A percentile compares a stretch with the other conserved stretches of the same genome.
These are phyloP conservation scores for Fusarium pininemorale DNA, from an alignment of 2,329 filamentous ascomycete species.

Conservation along the genomic window DNA sequence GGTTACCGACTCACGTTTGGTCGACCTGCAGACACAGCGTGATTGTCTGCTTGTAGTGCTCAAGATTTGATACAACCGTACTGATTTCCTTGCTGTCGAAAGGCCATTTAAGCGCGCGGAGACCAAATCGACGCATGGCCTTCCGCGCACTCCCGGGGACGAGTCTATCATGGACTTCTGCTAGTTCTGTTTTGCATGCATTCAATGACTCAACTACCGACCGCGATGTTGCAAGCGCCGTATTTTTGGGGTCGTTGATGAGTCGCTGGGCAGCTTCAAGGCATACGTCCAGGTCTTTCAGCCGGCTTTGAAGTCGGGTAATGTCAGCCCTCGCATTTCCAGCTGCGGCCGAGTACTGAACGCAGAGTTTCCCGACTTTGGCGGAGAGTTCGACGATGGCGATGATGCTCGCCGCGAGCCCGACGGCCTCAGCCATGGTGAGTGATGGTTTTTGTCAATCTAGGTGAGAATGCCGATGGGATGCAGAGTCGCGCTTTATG, in stretches of 20 bases:
- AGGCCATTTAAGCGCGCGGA: neutral
- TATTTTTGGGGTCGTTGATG: neutral
- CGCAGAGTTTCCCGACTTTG: neutral
- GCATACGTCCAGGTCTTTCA: neutral
- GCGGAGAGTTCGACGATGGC: neutral
- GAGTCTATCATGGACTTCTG: neutral
- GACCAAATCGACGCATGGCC: neutral
- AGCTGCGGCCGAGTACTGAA: neutral
- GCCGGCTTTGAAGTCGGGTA: fast-evolving
- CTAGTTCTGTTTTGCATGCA: neutral
- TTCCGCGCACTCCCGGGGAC: neutral
- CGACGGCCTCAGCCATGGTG: neutral
- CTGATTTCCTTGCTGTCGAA: neutral
- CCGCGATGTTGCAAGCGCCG: neutral
- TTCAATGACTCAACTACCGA: neutral
- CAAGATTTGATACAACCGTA: neutral
- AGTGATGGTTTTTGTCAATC: neutral
- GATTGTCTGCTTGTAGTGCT: neutral
- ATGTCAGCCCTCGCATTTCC: neutral
- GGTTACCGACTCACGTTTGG: neutral
- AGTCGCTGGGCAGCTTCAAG: neutral
- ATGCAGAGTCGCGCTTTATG: fast-evolving
- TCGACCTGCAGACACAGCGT: neutral
- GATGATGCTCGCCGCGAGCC: neutral
- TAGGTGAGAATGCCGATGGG: neutral